Conservation (phyloP, 306 rosid species). For the Vigna trinervia region DNA sequence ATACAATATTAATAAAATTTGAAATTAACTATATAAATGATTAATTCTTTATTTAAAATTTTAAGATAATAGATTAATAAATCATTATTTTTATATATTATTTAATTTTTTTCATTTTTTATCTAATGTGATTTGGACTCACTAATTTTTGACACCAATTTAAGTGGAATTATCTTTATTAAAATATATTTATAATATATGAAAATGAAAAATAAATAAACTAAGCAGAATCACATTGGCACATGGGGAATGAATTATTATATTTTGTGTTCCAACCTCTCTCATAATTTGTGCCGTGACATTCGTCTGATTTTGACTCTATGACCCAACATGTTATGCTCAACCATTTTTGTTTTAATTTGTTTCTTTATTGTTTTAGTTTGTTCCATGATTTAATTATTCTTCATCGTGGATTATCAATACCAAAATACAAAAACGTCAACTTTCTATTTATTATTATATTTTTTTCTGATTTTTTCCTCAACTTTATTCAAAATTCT, state of each 20-base stretch:
- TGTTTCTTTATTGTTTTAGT: not conserved
- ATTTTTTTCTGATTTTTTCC: not conserved
- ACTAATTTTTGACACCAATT: too few species aligned
- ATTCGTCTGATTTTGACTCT: conserved; percentile 47
- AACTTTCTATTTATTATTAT: not conserved
- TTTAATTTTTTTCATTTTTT: too few species aligned
- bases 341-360: not conserved
- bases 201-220: too few species aligned
- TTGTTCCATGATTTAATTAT: not conserved
- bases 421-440: not conserved
- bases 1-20: too few species aligned
- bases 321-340: not conserved
- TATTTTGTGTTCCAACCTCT: conserved; percentile 1
- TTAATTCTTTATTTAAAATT: too few species aligned
- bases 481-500: not conserved
- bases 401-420: not conserved
- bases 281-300: conserved; percentile 60
- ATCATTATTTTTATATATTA: too few species aligned
- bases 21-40: too few species aligned
- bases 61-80: too few species aligned
- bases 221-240: conserved; percentile 26
- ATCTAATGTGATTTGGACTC: too few species aligned
- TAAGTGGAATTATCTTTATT: too few species aligned
- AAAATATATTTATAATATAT: too few species aligned
- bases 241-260: conserved; percentile 48